Percentiles rank a stretch among this genome's conserved stretches.
Conservation (phyloP, 1,284 basidiomycete species). For the Rhodotorula sp. region DNA sequence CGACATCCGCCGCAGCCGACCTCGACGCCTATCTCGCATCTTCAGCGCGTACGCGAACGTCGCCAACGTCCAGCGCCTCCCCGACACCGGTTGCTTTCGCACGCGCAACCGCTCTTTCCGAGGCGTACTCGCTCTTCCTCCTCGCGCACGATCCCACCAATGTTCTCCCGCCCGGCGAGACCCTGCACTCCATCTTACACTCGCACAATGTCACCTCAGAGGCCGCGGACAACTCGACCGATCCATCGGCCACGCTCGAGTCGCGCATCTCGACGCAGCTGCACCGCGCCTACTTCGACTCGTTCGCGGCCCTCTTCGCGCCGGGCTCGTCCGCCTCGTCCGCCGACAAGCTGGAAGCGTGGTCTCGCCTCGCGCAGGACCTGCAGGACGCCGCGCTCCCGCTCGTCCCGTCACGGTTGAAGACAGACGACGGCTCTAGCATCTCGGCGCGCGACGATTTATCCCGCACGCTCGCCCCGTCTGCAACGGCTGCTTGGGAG, state of each 20-base stretch:
- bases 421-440: neutral
- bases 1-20: neutral
- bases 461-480: neutral
- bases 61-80: neutral
- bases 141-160: slow-evolving; percentile 62
- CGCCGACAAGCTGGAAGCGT: neutral
- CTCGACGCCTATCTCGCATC: slow-evolving; percentile 13
- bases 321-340: neutral
- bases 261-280: slow-evolving; percentile 59
- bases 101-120: slow-evolving; percentile 35
- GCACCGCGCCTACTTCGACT: slow-evolving; percentile 65
- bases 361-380: slow-evolving; percentile 1
- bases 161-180: slow-evolving; percentile 68
- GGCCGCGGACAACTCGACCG: neutral
- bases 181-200: slow-evolving; percentile 62
- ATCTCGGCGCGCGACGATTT: neutral
- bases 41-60: neutral
- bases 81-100: neutral
- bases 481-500: neutral
- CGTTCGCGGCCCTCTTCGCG: slow-evolving; percentile 57
- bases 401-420: slow-evolving; percentile 14
- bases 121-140: slow-evolving; percentile 64
- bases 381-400: neutral
- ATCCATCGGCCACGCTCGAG: neutral
- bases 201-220: neutral